Evolutionary conservation across 2,329 filamentous ascomycete genomes (phyloP).

Genomic region (Beauveria australis): DNA sequence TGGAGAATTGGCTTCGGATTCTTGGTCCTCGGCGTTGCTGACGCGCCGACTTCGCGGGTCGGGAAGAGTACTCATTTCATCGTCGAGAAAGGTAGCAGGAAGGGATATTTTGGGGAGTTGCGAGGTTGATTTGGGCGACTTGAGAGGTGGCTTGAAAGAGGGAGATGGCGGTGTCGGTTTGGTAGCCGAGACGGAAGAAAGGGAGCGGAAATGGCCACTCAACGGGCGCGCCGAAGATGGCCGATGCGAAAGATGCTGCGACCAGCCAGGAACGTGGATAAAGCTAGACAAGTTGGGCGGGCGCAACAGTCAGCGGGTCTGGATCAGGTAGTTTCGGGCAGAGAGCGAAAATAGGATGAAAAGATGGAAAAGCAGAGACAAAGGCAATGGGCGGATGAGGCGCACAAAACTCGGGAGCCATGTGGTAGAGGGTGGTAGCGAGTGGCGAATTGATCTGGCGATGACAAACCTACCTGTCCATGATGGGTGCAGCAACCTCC

Average conservation of each 20-base stretch:
- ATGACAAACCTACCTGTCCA: conserved; percentile 8
- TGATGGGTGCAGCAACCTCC: conserved; percentile 2
- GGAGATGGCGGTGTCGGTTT: conserved; percentile 23
- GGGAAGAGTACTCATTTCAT: conserved; percentile 62
- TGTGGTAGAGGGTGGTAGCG: background rate
- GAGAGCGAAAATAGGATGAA: background rate
- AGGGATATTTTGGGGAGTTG: conserved; percentile 29
- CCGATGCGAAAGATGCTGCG: conserved; percentile 32
- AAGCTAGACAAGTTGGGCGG: conserved; percentile 31
- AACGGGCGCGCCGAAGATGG: conserved; percentile 27
- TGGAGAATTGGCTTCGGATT: conserved; percentile 25
- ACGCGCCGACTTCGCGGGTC: conserved; percentile 50
- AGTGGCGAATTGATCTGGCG: background rate
- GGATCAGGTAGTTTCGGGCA: background rate
- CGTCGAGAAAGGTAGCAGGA: conserved; percentile 40
- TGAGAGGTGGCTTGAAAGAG: conserved; percentile 27
- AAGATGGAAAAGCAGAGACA: background rate
- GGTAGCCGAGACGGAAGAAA: conserved; percentile 40
- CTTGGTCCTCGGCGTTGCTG: conserved; percentile 27
- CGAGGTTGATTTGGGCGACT: conserved; percentile 28
- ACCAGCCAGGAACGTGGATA: conserved; percentile 45
- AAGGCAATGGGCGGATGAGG: background rate
- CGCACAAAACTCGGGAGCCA: background rate
- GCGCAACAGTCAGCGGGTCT: conserved; percentile 2
- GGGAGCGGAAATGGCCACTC: conserved; percentile 41